phyloP scores from a whole-genome alignment of 2,329 filamentous ascomycete species.

The Beauveria medogensis region DNA sequence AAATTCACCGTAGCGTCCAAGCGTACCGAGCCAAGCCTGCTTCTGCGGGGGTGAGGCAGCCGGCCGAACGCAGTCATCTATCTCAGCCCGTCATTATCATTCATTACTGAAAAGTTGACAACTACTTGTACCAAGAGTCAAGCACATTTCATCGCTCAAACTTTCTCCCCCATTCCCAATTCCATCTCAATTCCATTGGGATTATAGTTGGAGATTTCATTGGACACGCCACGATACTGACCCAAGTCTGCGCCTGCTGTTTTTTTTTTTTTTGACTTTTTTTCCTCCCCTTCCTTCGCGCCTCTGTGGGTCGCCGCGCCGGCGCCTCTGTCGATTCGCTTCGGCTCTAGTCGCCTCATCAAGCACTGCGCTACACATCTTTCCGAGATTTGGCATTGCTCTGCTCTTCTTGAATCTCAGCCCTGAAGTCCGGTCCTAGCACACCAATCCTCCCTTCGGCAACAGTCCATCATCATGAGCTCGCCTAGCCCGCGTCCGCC shows the following conservation, averaged over 20 bases:
- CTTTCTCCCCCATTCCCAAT: neutral
- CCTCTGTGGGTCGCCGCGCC: neutral
- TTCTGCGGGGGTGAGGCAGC: neutral
- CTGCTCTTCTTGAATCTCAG: no score
- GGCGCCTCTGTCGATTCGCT: neutral
- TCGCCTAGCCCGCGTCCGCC: conserved; percentile 12
- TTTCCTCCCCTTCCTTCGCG: no score
- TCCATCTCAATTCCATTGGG: neutral
- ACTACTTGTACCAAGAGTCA: neutral
- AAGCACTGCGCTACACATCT: no score
- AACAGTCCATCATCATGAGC: conserved; percentile 8
- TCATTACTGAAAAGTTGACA: neutral
- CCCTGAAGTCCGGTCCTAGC: no score
- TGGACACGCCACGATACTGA: neutral
- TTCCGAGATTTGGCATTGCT: no score
- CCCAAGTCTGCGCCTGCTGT: no score
- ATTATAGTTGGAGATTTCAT: neutral
- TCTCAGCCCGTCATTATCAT: neutral
- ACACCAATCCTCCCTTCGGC: neutral
- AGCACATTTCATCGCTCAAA: neutral
- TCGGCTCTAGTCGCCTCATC: neutral
- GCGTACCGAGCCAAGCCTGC: neutral
- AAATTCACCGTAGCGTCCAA: neutral
- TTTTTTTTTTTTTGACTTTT: no score
- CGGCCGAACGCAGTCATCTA: neutral